These are phyloP conservation scores for Paragyromitra xinjiangensis DNA, from an alignment of 495 filamentous ascomycete species.

Conservation along the genomic window DNA sequence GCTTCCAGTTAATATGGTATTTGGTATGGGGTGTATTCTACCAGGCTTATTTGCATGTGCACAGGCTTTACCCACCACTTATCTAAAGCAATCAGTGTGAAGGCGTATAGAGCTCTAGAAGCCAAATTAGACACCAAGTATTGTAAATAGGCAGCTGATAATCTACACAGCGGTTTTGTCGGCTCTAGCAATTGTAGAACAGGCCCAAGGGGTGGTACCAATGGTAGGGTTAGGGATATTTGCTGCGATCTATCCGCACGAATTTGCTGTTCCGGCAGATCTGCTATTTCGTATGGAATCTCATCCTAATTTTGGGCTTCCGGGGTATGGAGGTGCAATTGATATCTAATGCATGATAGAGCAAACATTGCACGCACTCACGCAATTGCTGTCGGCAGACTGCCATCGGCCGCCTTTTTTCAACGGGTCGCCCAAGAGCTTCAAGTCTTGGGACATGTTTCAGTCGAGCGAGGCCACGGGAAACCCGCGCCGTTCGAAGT, in stretches of 20 bases:
- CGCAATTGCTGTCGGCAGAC: neutral
- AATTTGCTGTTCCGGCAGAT: constrained; percentile 2
- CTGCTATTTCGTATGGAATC: neutral
- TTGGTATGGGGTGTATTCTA: neutral
- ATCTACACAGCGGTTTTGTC: neutral
- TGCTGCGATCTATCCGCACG: neutral
- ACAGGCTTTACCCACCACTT: neutral
- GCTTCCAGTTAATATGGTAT: neutral
- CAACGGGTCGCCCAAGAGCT: neutral
- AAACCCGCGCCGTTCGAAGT: constrained; percentile 10
- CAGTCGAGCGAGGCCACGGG: neutral
- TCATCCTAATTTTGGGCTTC: neutral
- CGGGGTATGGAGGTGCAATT: neutral
- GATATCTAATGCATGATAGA: constrained; percentile 10
- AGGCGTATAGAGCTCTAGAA: neutral
- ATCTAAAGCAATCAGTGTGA: neutral
- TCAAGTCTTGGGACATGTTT: constrained; percentile 1
- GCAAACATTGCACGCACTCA: neutral
- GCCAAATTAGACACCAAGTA: neutral
- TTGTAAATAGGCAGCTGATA: neutral
- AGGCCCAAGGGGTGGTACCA: neutral
- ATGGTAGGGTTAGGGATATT: neutral
- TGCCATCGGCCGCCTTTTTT: constrained; percentile 3
- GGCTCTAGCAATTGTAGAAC: neutral
- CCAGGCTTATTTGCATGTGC: neutral